Percentiles rank a stretch among this genome's conserved stretches.
These are phyloP conservation scores for Dendrobium catenatum DNA, from an alignment of 106 monocot genomes.

Conservation along the genomic window DNA sequence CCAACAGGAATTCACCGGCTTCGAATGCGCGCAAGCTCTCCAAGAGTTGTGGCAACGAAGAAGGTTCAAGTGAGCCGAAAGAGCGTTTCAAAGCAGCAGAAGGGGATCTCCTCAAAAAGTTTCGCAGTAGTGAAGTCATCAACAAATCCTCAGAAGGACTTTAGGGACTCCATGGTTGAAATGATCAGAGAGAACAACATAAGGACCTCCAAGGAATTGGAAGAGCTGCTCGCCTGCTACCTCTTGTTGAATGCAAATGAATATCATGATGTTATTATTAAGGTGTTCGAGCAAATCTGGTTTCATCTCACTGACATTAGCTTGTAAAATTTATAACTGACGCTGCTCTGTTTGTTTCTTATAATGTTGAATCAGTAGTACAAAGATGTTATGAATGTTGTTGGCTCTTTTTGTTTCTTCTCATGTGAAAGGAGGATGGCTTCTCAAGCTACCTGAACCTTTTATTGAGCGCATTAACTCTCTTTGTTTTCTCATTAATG, in stretches of 20 bases:
- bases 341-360: not conserved
- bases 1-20: slow-evolving; percentile 6
- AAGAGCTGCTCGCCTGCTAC: slow-evolving; percentile 20
- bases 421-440: slow-evolving; percentile 1
- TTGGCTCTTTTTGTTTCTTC: not conserved
- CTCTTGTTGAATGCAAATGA: slow-evolving; percentile 17
- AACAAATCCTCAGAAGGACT: slow-evolving; percentile 9
- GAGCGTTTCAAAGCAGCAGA: slow-evolving; percentile 4
- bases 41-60: slow-evolving; percentile 1
- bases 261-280: slow-evolving; percentile 18
- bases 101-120: not conserved
- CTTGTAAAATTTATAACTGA: not conserved
- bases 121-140: slow-evolving; percentile 15
- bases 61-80: not conserved
- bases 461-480: slow-evolving; percentile 1
- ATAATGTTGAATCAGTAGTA: not conserved
- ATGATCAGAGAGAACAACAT: slow-evolving; percentile 17
- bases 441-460: not conserved
- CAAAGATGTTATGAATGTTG: not conserved
- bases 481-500: not conserved
- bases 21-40: slow-evolving; percentile 7
- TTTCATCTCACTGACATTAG: slow-evolving; percentile 10
- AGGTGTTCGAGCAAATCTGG: slow-evolving; percentile 23
- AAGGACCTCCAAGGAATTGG: slow-evolving; percentile 13
- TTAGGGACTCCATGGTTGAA: slow-evolving; percentile 20